These are phyloP conservation scores for Monosporozyma aquatica DNA, from an alignment of 805 yeast species.

Conservation along the genomic window DNA sequence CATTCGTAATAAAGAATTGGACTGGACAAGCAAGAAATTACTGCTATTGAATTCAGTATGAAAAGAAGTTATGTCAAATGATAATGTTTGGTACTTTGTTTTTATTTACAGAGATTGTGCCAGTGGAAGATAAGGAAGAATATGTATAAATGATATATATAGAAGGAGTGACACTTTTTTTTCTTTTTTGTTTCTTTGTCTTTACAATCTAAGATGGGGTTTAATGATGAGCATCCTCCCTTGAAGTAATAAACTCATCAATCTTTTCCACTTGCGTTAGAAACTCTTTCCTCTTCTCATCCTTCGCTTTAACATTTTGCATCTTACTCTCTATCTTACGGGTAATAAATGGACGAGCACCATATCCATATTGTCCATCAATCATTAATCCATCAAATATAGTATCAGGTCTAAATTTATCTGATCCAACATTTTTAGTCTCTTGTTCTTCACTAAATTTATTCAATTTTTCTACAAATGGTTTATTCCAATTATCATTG, in stretches of 20 bases:
- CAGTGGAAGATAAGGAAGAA: too few relatives aligned
- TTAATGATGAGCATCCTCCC: not conserved
- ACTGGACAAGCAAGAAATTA: too few relatives aligned
- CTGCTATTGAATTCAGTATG: too few relatives aligned
- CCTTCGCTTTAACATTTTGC: not conserved
- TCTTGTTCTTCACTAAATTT: slow-evolving; percentile 41
- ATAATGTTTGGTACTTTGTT: too few relatives aligned
- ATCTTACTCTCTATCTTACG: slow-evolving; percentile 18
- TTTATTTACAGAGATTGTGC: too few relatives aligned
- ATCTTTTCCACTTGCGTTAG: not conserved
- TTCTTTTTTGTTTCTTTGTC: too few relatives aligned
- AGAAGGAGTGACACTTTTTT: too few relatives aligned
- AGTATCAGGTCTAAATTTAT: slow-evolving; percentile 52
- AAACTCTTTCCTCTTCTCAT: not conserved
- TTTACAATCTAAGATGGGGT: too few relatives aligned
- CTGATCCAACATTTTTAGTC: slow-evolving; percentile 46
- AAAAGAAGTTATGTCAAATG: too few relatives aligned
- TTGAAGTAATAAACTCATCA: not conserved
- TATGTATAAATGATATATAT: too few relatives aligned
- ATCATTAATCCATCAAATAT: slow-evolving; percentile 59
- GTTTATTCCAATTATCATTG: slow-evolving; percentile 34
- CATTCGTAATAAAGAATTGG: too few relatives aligned
- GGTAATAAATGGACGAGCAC: slow-evolving; percentile 60
- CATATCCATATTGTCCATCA: slow-evolving; percentile 34
- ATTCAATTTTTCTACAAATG: slow-evolving; percentile 13